Base-by-base conservation (phyloP, 2,329 filamentous ascomycete genomes). In the Venturia oleaginea region DNA sequence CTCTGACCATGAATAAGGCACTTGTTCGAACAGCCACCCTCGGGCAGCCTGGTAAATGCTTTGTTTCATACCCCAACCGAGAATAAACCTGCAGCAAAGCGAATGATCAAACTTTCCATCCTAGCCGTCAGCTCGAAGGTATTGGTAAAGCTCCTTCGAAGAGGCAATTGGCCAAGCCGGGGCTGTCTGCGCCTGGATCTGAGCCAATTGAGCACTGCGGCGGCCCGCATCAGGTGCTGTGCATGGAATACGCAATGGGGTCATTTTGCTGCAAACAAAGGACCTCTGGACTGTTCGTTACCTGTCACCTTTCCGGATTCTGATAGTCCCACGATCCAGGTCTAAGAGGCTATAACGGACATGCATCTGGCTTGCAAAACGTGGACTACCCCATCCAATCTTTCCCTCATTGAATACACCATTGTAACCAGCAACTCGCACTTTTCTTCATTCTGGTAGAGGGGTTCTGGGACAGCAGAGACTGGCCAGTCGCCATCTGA, bases 61-160 rank as follows among this genome's bases (percentile, higher is more conserved):
- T 42, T 64, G 63, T 64, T 64, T 64, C 63, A 64, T 64, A 55
- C 54, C 54, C 57, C 61, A 54, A 13, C 51, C 63, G 51, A 60
- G 63, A 64, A 64, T 61, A 61, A 27, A 61, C 55, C 54, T 61
- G 63, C 63, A 64, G 54, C 27, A 54, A 38, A 48, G 55, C 54
- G 51, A 61, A 38, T 64, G 51, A 64, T 61, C 63, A 64, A 64
- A 64, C 63, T 48, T 54, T 32, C 38, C 62, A 64, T 64, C 63
- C 63, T 61, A 38, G 63, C 55, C 51, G 27, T 60, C 38, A 37
- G 40, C 40, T 55, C 42, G 51, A 40, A 64, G 55, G 54, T 27
- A 64, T 64, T 64, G 63, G 63, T 55, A 38, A 46, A 40, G 63
- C 63, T 59, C 30, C 57, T n/a, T 63, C 40, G 22, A 22, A 40